Conservation (phyloP, 2,329 filamentous ascomycete species). For the Pseudopyrenochaeta lycopersici region DNA sequence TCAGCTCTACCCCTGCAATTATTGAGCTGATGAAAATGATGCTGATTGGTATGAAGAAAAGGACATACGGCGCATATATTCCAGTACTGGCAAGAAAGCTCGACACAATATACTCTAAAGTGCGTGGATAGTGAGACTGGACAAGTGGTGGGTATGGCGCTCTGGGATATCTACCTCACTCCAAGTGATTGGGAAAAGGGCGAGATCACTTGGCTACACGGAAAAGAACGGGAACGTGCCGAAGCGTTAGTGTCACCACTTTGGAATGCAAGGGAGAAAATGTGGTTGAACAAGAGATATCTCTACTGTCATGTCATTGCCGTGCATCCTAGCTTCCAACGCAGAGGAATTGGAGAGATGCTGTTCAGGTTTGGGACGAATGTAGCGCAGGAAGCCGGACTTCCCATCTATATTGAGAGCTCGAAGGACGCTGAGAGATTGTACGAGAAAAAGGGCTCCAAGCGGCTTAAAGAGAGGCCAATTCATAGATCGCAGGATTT, state of each 20-base stretch:
- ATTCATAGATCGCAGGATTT: slow-evolving; percentile 49
- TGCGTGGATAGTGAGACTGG: slow-evolving; percentile 56
- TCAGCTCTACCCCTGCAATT: too few relatives aligned
- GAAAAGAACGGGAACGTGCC: slow-evolving; percentile 55
- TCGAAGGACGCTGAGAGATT: slow-evolving; percentile 54
- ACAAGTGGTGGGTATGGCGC: slow-evolving; percentile 58
- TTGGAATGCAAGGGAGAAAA: slow-evolving; percentile 29
- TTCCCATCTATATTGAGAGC: slow-evolving; percentile 61
- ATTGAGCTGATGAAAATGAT: neutral
- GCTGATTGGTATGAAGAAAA: slow-evolving; percentile 40
- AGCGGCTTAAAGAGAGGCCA: slow-evolving; percentile 50
- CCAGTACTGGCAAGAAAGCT: slow-evolving; percentile 50
- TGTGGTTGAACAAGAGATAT: slow-evolving; percentile 33
- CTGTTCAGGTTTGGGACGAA: slow-evolving; percentile 53
- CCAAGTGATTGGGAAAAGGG: slow-evolving; percentile 55
- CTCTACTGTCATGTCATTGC: slow-evolving; percentile 45
- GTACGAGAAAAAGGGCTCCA: slow-evolving; percentile 51
- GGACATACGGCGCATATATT: slow-evolving; percentile 55
- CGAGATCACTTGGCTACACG: slow-evolving; percentile 58
- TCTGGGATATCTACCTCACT: slow-evolving; percentile 34
- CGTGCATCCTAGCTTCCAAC: slow-evolving; percentile 37
- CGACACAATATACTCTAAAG: slow-evolving; percentile 59
- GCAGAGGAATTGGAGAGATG: slow-evolving; percentile 53
- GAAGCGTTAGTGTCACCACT: slow-evolving; percentile 52
- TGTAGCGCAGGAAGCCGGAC: slow-evolving; percentile 43